Conservation (phyloP, 2,329 filamentous ascomycete genomes). For the Alternaria ethzedia region DNA sequence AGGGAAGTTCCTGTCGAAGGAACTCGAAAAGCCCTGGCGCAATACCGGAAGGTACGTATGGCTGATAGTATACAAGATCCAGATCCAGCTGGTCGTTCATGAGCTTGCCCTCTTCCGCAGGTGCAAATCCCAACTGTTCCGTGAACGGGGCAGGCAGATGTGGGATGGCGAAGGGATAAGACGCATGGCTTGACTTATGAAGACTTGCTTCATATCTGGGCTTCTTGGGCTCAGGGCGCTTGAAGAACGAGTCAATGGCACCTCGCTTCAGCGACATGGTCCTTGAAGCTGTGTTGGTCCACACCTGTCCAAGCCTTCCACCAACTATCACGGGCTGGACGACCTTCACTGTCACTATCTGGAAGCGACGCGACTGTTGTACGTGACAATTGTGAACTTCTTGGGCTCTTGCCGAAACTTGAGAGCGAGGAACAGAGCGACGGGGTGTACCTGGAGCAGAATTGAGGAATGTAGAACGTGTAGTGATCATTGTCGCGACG, state of each 20-base stretch:
- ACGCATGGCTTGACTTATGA: constrained; percentile 52
- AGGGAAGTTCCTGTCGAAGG: constrained; percentile 72
- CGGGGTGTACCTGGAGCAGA: neutral
- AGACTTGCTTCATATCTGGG: constrained; percentile 41
- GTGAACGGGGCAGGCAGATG: constrained; percentile 54
- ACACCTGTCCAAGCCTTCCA: neutral
- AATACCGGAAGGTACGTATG: constrained; percentile 67
- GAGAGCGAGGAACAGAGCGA: neutral
- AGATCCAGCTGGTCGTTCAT: constrained; percentile 74
- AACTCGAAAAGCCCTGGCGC: constrained; percentile 71
- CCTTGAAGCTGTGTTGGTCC: neutral
- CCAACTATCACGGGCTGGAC: neutral
- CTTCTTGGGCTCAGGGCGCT: constrained; percentile 52
- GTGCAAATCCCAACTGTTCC: constrained; percentile 52
- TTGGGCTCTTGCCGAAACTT: neutral
- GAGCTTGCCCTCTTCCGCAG: constrained; percentile 59
- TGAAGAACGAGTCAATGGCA: constrained; percentile 74
- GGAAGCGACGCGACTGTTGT: neutral
- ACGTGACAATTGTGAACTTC: neutral
- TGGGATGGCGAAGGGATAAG: constrained; percentile 61
- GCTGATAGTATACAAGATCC: constrained; percentile 77
- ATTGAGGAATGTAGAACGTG: neutral
- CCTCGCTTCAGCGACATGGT: constrained; percentile 57
- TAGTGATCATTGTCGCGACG: neutral
- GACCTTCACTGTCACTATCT: neutral